phyloP scores from a whole-genome alignment of 176 grass and related monocot genomes.

The Raddia distichophylla region DNA sequence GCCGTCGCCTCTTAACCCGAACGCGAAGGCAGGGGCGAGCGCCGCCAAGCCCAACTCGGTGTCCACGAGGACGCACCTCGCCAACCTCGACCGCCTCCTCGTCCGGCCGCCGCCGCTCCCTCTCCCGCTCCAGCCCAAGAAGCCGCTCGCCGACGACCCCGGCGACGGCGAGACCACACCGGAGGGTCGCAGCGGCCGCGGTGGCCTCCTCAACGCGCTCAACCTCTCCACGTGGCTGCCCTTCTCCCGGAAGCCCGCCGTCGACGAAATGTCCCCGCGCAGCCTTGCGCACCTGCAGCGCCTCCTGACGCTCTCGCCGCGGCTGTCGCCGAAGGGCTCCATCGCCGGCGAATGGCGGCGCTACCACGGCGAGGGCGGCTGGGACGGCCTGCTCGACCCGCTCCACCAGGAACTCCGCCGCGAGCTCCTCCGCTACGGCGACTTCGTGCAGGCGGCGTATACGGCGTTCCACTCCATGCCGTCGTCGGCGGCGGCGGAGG shows the following conservation, averaged over 20 bases:
- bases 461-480: conserved; percentile 64
- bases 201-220: conserved; percentile 48
- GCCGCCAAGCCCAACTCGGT: conserved; percentile 31
- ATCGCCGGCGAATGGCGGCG: conserved; percentile 58
- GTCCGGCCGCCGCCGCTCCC: conserved; percentile 42
- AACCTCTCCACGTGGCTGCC: conserved; percentile 55
- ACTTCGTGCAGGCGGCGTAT: conserved; percentile 71
- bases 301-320: conserved; percentile 57
- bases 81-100: conserved; percentile 75
- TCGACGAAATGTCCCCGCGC: conserved; percentile 68
- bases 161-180: neutral
- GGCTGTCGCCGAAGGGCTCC: conserved; percentile 53
- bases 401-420: conserved; percentile 71
- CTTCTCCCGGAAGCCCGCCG: conserved; percentile 30
- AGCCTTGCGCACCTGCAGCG: conserved; percentile 70
- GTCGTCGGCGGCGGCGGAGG: neutral
- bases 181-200: conserved; percentile 23
- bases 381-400: conserved; percentile 68
- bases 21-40: conserved; percentile 24
- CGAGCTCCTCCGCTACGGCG: conserved; percentile 73
- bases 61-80: conserved; percentile 60
- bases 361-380: conserved; percentile 60
- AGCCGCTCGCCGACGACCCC: neutral
- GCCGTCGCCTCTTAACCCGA: conserved; percentile 52
- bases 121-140: conserved; percentile 12